Conservation (phyloP, 257 asterid genomes). For the Lavandula angustifolia region DNA sequence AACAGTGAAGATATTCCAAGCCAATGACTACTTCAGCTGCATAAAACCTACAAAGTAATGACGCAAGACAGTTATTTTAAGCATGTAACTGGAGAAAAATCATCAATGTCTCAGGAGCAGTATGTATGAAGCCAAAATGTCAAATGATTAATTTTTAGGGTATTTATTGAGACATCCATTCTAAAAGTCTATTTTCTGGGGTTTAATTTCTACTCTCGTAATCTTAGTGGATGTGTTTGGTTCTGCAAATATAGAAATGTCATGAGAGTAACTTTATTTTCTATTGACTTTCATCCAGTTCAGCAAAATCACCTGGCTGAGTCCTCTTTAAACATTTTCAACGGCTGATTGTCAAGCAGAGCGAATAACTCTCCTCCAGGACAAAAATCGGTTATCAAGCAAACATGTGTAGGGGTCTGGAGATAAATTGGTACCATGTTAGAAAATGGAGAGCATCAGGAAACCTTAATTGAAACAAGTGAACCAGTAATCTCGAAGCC, state of each 20-base stretch:
- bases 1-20: constrained; percentile 96
- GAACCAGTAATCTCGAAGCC: constrained; percentile 12
- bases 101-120: constrained; percentile 4
- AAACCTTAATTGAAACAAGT: constrained; percentile 8
- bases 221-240: no score
- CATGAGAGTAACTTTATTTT: constrained; percentile 17
- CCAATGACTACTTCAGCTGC: constrained; percentile 93
- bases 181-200: no score
- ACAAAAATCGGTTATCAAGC: constrained; percentile 95
- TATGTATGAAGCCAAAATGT: constrained; percentile 10
- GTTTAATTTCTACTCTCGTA: no score
- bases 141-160: no score
- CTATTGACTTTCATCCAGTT: not conserved
- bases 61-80: constrained; percentile 20
- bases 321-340: constrained; percentile 90
- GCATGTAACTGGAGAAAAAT: constrained; percentile 20
- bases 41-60: constrained; percentile 64
- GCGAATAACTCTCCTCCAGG: constrained; percentile 97
- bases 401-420: constrained; percentile 96
- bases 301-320: constrained; percentile 77
- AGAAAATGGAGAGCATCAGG: constrained; percentile 29
- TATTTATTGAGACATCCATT: no score
- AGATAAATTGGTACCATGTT: constrained; percentile 34
- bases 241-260: constrained; percentile 5
- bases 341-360: constrained; percentile 92